phyloP scores from a whole-genome alignment of 371 early-diverging fungal species.

The Batrachochytrium dendrobatidis region DNA sequence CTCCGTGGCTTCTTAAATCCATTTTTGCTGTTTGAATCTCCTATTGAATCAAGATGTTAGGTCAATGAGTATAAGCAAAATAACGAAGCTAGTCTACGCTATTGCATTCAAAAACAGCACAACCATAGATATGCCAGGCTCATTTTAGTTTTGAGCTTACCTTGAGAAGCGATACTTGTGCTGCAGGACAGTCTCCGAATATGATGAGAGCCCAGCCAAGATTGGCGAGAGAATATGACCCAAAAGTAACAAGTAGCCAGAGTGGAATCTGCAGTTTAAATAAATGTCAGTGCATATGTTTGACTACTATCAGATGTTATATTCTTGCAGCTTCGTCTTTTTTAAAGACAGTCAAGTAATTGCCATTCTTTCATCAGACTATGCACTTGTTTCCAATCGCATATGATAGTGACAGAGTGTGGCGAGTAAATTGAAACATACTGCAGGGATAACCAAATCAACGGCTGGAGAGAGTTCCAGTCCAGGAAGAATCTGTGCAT shows the following conservation, averaged over 20 bases:
- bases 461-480: not conserved
- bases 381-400: no score
- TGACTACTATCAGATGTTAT: no score
- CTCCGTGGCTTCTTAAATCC: not conserved
- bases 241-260: slow-evolving; percentile 72
- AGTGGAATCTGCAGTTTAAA: slow-evolving; percentile 76
- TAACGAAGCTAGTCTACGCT: not conserved
- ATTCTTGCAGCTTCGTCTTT: no score
- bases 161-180: slow-evolving; percentile 65
- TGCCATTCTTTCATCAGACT: no score
- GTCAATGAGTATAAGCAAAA: not conserved
- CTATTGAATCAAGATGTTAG: not conserved
- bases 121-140: not conserved
- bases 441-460: not conserved
- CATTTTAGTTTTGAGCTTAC: slow-evolving; percentile 34
- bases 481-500: not conserved
- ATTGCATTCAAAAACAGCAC: not conserved
- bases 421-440: no score
- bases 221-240: slow-evolving; percentile 73
- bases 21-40: slow-evolving; percentile 3
- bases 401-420: no score
- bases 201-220: slow-evolving; percentile 78
- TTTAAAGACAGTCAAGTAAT: no score
- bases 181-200: slow-evolving; percentile 87
- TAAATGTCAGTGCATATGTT: no score